Evolutionary conservation across 2,329 filamentous ascomycete species (phyloP).

Genomic region (Epichloe typhina): DNA sequence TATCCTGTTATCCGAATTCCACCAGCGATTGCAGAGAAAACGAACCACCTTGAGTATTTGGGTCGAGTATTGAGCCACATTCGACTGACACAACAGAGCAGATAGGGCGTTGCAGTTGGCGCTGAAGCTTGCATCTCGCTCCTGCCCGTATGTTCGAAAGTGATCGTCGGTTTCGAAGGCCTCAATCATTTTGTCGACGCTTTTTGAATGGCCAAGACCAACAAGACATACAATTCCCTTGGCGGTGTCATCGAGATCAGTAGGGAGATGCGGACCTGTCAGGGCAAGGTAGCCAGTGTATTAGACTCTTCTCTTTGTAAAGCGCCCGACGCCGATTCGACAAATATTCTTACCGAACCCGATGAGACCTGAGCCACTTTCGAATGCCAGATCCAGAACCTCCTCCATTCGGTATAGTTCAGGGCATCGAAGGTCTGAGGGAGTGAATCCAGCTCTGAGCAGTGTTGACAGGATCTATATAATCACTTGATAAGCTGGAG

Average conservation of each 20-base stretch:
- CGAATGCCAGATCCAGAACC: background rate
- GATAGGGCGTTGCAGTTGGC: constrained; percentile 9
- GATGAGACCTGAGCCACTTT: constrained; percentile 3
- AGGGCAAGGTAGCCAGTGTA: background rate
- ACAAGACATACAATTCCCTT: constrained; percentile 3
- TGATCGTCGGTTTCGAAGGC: background rate
- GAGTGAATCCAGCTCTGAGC: constrained; percentile 2
- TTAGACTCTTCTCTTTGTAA: background rate
- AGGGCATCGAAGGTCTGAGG: background rate
- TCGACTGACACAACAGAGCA: constrained; percentile 3
- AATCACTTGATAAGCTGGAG: too few relatives aligned
- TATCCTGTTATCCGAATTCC: constrained; percentile 3
- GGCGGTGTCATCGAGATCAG: constrained; percentile 10
- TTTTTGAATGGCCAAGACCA: constrained; percentile 2
- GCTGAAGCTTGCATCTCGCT: constrained; percentile 6
- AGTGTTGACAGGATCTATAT: constrained; percentile 3
- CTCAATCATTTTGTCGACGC: background rate
- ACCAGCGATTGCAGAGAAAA: constrained; percentile 8
- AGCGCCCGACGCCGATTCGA: too few relatives aligned
- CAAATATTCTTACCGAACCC: constrained; percentile 5
- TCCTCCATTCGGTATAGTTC: too few relatives aligned
- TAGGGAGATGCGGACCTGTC: background rate
- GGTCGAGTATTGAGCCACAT: background rate
- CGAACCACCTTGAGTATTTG: constrained; percentile 7
- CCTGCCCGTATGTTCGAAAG: constrained; percentile 7